Evolutionary conservation across 345 rosid species (phyloP).

Genomic region (Carallia pectinifolia): DNA sequence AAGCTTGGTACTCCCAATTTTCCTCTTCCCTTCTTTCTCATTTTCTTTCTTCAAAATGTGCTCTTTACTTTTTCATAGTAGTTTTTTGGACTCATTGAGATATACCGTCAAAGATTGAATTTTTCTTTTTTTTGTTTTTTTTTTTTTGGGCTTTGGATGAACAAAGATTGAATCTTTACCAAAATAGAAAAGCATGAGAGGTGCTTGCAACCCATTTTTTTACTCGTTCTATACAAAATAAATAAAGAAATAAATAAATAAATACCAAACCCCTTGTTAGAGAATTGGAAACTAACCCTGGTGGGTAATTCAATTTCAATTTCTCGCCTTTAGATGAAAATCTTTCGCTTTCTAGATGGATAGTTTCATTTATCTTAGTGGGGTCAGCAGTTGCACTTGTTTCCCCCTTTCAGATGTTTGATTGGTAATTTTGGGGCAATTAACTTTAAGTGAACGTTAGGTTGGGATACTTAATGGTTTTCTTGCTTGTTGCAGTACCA

Average conservation of each 20-base stretch:
- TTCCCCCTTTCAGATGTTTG: neutral
- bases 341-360: neutral
- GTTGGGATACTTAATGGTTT: conserved; percentile 3
- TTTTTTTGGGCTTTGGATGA: neutral
- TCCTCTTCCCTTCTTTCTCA: neutral
- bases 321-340: neutral
- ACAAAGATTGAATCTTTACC: too few relatives aligned
- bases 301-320: neutral
- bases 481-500: conserved; percentile 54
- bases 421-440: neutral
- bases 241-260: neutral
- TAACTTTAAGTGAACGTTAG: neutral
- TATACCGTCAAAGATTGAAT: too few relatives aligned
- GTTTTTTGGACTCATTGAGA: neutral
- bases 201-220: neutral
- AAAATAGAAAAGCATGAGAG: too few relatives aligned
- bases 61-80: neutral
- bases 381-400: neutral
- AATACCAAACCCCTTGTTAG: neutral
- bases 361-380: neutral
- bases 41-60: neutral
- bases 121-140: too few relatives aligned
- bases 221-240: neutral
- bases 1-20: conserved; percentile 37
- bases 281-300: neutral